phyloP scores from a whole-genome alignment of 345 rosid species.

The Noccaea caerulescens region DNA sequence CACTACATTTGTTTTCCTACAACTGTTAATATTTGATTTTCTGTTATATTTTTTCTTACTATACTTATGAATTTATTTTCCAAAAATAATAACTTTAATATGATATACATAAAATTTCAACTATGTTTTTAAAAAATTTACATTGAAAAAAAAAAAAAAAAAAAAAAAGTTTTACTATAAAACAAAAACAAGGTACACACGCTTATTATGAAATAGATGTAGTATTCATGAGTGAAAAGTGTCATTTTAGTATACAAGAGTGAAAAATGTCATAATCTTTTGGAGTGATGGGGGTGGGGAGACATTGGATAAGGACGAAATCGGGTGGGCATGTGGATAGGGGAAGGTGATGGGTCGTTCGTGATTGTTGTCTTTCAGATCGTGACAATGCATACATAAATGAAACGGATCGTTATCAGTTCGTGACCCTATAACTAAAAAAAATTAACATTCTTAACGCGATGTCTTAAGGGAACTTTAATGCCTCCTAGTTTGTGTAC shows the following conservation, averaged over 20 bases:
- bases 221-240: background rate
- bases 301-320: slow-evolving; percentile 28
- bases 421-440: background rate
- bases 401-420: slow-evolving; percentile 27
- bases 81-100: too few species aligned
- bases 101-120: too few species aligned
- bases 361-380: slow-evolving; percentile 25
- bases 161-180: too few species aligned
- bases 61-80: too few species aligned
- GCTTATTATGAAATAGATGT: background rate
- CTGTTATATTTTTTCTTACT: background rate
- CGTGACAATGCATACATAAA: slow-evolving; percentile 38
- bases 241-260: background rate
- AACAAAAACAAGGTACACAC: too few species aligned
- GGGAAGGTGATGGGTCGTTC: slow-evolving; percentile 29
- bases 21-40: background rate
- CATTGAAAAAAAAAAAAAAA: too few species aligned
- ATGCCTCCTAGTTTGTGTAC: slow-evolving; percentile 20
- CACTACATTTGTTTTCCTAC: background rate
- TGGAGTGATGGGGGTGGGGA: slow-evolving; percentile 19
- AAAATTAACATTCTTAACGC: background rate
- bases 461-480: background rate
- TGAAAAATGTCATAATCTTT: background rate
- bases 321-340: slow-evolving; percentile 33
- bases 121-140: too few species aligned